Evolutionary conservation across 257 asterid genomes (phyloP).

Genomic region (Scutellaria galericulata): DNA sequence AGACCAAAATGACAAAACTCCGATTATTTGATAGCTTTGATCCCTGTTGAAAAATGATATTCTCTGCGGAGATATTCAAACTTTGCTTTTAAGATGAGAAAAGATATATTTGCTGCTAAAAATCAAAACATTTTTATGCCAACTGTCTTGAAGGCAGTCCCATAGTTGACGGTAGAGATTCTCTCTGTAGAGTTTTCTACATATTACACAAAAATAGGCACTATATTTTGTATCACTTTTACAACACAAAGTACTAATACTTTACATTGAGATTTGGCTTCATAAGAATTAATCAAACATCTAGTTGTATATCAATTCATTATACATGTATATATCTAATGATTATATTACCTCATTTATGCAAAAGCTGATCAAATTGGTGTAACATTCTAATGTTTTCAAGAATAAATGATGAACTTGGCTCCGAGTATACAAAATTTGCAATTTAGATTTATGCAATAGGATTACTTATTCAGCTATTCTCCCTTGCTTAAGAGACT

Average conservation of each 20-base stretch:
- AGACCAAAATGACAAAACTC: slow-evolving; percentile 16
- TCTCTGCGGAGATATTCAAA: slow-evolving; percentile 33
- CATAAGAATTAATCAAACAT: neutral
- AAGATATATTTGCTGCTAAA: slow-evolving; percentile 29
- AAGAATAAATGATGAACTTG: neutral
- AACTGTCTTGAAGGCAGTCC: slow-evolving; percentile 26
- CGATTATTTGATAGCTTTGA: slow-evolving; percentile 23
- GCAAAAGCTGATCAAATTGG: too few species aligned
- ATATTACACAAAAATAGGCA: neutral
- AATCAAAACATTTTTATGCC: slow-evolving; percentile 39
- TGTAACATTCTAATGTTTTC: neutral
- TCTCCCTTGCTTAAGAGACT: too few species aligned
- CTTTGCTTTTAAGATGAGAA: slow-evolving; percentile 33
- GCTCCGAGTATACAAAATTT: slow-evolving; percentile 11
- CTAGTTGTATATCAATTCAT: neutral
- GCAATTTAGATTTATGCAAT: neutral
- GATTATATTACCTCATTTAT: too few species aligned
- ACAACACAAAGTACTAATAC: neutral
- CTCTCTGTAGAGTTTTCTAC: neutral
- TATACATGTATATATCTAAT: neutral
- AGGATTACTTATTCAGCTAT: neutral
- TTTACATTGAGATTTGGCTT: neutral
- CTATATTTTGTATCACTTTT: neutral
- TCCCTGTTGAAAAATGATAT: slow-evolving; percentile 17
- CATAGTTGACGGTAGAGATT: slow-evolving; percentile 12